Evolutionary conservation across 2,329 filamentous ascomycete species (phyloP).

Genomic region (Phoma sp.): DNA sequence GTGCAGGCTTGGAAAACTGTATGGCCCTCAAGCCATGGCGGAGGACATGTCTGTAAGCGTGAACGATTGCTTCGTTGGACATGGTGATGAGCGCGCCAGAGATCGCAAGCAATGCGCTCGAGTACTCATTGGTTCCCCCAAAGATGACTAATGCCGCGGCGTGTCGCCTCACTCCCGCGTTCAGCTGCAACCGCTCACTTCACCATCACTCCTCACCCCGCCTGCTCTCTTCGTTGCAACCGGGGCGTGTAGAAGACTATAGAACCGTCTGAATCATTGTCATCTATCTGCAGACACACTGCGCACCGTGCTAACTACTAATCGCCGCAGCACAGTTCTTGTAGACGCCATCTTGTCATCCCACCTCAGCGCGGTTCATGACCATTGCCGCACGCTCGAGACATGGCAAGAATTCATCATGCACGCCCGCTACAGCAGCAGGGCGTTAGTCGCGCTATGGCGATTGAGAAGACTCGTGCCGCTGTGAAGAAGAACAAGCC

Average conservation of each 20-base stretch:
- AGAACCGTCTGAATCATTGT: constrained; percentile 20
- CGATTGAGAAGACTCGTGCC: constrained; percentile 33
- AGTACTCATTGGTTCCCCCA: constrained; percentile 8
- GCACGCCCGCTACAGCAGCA: constrained; percentile 27
- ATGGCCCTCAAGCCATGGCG: constrained; percentile 72
- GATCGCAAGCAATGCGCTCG: constrained; percentile 8
- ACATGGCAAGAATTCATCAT: constrained; percentile 39
- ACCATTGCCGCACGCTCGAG: constrained; percentile 12
- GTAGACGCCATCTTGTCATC: constrained; percentile 15
- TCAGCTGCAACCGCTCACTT: constrained; percentile 6
- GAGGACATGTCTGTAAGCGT: constrained; percentile 74
- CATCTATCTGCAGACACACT: constrained; percentile 21
- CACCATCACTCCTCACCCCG: constrained; percentile 24
- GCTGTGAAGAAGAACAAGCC: constrained; percentile 49
- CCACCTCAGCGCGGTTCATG: constrained; percentile 21
- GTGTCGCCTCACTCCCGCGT: constrained; percentile 8
- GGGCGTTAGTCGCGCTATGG: constrained; percentile 23
- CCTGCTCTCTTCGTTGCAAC: constrained; percentile 27
- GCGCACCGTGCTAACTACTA: constrained; percentile 24
- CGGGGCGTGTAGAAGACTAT: constrained; percentile 29
- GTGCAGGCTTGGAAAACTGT: constrained; percentile 72
- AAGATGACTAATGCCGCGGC: constrained; percentile 6
- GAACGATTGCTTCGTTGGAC: constrained; percentile 57
- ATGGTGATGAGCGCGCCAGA: constrained; percentile 25
- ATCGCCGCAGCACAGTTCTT: constrained; percentile 14